Conservation (phyloP, 306 rosid genomes). For the Calophaca sinica region DNA sequence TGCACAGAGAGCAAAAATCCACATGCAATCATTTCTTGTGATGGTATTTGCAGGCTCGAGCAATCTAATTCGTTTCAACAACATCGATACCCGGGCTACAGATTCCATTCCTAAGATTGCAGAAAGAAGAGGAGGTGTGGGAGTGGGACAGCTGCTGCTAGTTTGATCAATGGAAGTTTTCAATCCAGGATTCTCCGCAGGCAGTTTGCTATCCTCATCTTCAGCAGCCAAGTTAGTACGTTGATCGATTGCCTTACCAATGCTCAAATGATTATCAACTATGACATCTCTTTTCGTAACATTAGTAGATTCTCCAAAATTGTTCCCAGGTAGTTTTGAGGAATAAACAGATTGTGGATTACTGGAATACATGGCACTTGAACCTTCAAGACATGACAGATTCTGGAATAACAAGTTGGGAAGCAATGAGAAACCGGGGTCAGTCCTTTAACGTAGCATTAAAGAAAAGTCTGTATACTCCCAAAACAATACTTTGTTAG, state of each 20-base stretch:
- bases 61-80: slow-evolving; percentile 66
- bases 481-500: slow-evolving; percentile 2
- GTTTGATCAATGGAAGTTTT: slow-evolving; percentile 46
- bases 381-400: slow-evolving; percentile 59
- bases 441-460: slow-evolving; percentile 19
- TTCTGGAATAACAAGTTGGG: slow-evolving; percentile 54
- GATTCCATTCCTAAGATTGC: slow-evolving; percentile 64
- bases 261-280: slow-evolving; percentile 35
- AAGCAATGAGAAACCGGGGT: slow-evolving; percentile 33
- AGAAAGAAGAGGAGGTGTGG: slow-evolving; percentile 58
- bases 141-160: slow-evolving; percentile 41
- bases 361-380: slow-evolving; percentile 34
- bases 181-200: slow-evolving; percentile 36
- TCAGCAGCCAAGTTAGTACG: slow-evolving; percentile 24
- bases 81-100: slow-evolving; percentile 59
- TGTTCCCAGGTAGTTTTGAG: not conserved
- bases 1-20: slow-evolving; percentile 86
- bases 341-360: slow-evolving; percentile 29
- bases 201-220: slow-evolving; percentile 22
- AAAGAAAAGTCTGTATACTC: slow-evolving; percentile 9
- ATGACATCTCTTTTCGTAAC: slow-evolving; percentile 31
- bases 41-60: slow-evolving; percentile 50
- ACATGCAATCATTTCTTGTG: slow-evolving; percentile 65
- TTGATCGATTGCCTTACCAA: slow-evolving; percentile 39
- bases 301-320: slow-evolving; percentile 26